Evolutionary conservation across 2,329 filamentous ascomycete species (phyloP).

Genomic region (Colletotrichum camelliae): DNA sequence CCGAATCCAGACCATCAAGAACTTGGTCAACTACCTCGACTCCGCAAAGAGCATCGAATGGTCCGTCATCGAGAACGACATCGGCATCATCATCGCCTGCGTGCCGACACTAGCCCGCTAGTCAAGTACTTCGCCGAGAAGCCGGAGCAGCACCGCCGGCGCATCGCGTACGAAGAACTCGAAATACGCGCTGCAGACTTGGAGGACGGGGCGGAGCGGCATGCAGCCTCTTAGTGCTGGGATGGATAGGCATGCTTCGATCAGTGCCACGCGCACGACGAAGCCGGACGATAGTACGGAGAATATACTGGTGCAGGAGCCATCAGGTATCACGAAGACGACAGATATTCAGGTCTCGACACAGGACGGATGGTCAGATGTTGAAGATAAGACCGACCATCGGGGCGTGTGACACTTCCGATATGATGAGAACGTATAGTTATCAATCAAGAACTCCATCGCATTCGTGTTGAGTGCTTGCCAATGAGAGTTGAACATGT

Average conservation of each 20-base stretch:
- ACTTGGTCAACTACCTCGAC: constrained; percentile 49
- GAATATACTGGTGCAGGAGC: not conserved
- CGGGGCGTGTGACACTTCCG: too few species aligned
- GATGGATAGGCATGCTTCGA: not conserved
- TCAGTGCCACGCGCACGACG: not conserved
- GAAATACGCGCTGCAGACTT: constrained; percentile 30
- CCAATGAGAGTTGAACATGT: too few species aligned
- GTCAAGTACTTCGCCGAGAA: constrained; percentile 39
- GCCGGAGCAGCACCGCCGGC: constrained; percentile 20
- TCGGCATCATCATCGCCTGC: constrained; percentile 47
- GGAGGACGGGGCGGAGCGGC: constrained; percentile 25
- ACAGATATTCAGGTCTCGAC: not conserved
- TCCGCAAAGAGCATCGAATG: constrained; percentile 46
- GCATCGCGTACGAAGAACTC: not conserved
- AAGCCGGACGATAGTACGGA: constrained; percentile 12
- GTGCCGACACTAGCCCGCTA: constrained; percentile 49
- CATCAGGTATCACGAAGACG: not conserved
- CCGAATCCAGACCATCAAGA: constrained; percentile 53
- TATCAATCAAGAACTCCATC: too few species aligned
- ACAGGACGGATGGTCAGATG: not conserved
- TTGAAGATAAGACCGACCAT: not conserved
- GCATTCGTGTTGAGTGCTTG: too few species aligned
- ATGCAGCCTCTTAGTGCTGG: constrained; percentile 22
- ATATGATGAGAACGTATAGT: too few species aligned
- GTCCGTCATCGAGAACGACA: constrained; percentile 50